Evolutionary conservation across 192 early-diverging fungal species (phyloP).

Genomic region (Coemansia sp.): DNA sequence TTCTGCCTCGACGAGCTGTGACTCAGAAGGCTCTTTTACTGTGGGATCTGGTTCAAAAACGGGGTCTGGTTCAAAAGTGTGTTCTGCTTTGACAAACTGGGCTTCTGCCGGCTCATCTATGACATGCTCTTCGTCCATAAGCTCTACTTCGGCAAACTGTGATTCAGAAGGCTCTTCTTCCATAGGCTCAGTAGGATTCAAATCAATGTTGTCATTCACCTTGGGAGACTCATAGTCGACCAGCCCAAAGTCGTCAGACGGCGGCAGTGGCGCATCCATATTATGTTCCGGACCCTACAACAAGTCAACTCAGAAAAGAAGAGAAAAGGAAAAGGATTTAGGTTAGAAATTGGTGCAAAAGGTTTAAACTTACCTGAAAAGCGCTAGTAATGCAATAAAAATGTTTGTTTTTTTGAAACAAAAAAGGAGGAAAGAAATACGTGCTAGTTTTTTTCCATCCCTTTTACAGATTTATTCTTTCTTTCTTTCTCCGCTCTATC

Average conservation of each 20-base stretch:
- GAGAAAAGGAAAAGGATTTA: too few species aligned
- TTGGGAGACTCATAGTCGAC: slow-evolving; percentile 48
- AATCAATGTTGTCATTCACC: not conserved
- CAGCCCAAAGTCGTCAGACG: slow-evolving; percentile 39
- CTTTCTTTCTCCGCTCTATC: too few species aligned
- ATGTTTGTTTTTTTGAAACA: too few species aligned
- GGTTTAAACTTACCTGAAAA: too few species aligned
- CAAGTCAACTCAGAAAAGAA: too few species aligned
- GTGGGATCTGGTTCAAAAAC: too few species aligned
- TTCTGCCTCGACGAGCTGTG: not conserved
- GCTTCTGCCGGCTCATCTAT: not conserved
- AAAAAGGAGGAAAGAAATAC: too few species aligned
- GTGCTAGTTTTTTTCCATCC: too few species aligned
- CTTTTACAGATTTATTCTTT: too few species aligned
- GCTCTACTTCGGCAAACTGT: not conserved
- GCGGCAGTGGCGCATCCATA: not conserved
- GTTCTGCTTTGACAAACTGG: not conserved
- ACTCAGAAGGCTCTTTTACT: not conserved
- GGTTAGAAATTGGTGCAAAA: too few species aligned
- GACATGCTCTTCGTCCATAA: not conserved
- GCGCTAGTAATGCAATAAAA: too few species aligned
- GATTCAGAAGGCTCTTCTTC: slow-evolving; percentile 2
- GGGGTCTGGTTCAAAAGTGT: not conserved
- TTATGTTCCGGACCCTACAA: not conserved
- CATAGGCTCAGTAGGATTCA: slow-evolving; percentile 8